Conservation (phyloP, 805 yeast species). For the Saccharomycopsis amapae region DNA sequence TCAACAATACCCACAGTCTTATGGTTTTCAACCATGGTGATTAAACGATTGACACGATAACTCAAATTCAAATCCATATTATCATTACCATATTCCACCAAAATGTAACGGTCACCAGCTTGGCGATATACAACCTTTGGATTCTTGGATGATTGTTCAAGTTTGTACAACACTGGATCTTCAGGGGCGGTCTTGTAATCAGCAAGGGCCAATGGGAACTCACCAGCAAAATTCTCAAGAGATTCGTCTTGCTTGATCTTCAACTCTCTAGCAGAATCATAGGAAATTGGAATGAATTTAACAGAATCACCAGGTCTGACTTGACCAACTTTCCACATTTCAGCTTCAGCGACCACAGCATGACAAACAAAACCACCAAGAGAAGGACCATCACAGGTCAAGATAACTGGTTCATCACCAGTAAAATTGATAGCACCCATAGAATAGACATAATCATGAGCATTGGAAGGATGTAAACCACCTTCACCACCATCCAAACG, state of each 20-base stretch:
- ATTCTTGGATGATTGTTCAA: constrained; percentile 34
- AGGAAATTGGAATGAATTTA: constrained; percentile 70
- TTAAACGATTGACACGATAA: constrained; percentile 79
- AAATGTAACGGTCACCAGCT: constrained; percentile 91
- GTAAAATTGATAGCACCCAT: constrained; percentile 93
- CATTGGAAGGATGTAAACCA: constrained; percentile 97
- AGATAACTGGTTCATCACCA: constrained; percentile 96
- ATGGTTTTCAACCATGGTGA: constrained; percentile 58
- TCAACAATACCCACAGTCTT: constrained; percentile 79
- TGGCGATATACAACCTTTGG: constrained; percentile 85
- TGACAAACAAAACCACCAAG: constrained; percentile 96
- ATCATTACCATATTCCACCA: constrained; percentile 91
- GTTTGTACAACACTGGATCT: constrained; percentile 52
- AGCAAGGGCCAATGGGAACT: constrained; percentile 27
- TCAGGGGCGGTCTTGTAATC: constrained; percentile 36
- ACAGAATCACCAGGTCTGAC: constrained; percentile 89
- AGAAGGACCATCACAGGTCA: constrained; percentile 96
- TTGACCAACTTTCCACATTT: constrained; percentile 98
- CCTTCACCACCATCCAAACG: constrained; percentile 96
- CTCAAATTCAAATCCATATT: constrained; percentile 76
- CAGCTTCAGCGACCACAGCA: constrained; percentile 92
- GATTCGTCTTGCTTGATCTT: constrained; percentile 53
- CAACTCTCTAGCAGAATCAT: constrained; percentile 58
- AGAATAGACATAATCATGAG: constrained; percentile 95
- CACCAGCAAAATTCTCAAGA: constrained; percentile 28